Base-by-base conservation (phyloP, 306 rosid genomes). In the Albizia julibrissin region DNA sequence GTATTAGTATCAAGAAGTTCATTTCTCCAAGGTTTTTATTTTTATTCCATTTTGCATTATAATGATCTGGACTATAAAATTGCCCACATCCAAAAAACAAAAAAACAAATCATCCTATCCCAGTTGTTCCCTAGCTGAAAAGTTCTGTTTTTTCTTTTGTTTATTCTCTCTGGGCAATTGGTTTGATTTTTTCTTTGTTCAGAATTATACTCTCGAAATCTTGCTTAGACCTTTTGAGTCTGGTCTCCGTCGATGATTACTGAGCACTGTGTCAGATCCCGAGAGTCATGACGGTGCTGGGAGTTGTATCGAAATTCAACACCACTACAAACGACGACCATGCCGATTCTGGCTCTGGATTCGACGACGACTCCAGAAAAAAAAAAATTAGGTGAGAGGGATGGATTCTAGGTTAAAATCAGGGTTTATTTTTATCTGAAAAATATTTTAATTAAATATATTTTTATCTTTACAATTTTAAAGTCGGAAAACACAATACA, bases 221-320 rank as follows among this genome's bases (percentile, higher is more conserved):
- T 26, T 83, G 78, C 42, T 58, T 77, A 33, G 86, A 82, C 84
- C 78, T 82, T 14, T 61, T 82, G 26, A 87, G 77, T 77, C 64
- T 87, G 76, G 56, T 83, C 5, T 74, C 88, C 27, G 69, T 87
- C 21, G 88, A 85, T 8, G 90, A 85, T 71, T 78, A 52, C 13
- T 21, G 52, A 71, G 77, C 72, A 2, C 22, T 67, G 79, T 85
- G 31, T 80, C 88, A 75, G 21, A 69, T 85, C 22, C 87, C 87
- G 1, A 77, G 10, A 44, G 79, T 77, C 61, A 75, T 79, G 58
- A 75, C 64, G 22, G 75, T 79, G 8, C 62, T 86, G 2, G 85
- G 81, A 18, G 83, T 81, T 4, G 67, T 85, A 18, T 72, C 90
- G 6, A 72, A 76, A 13, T 79, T 68, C 21, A 77, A 54, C 62